These are phyloP conservation scores for Holtermannia corniformis DNA, from an alignment of 768 basidiomycete genomes.

Conservation along the genomic window DNA sequence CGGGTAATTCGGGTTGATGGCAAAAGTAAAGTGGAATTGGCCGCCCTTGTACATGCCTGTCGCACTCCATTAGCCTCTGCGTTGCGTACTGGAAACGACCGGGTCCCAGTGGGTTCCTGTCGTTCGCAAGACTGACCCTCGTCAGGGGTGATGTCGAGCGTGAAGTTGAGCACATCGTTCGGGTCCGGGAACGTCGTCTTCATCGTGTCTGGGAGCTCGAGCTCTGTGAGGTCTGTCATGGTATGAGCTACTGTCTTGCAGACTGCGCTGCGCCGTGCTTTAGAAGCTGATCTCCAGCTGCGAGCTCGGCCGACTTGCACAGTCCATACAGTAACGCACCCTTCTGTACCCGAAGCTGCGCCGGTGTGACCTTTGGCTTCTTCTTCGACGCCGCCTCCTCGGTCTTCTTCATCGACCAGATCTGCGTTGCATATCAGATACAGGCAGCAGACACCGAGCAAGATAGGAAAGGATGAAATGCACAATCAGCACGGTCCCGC, in stretches of 20 bases:
- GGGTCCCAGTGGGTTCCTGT: background rate
- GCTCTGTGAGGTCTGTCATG: constrained; percentile 76
- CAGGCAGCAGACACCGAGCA: background rate
- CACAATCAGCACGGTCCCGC: background rate
- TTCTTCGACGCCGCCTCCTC: constrained; percentile 95
- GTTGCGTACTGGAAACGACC: too few relatives aligned
- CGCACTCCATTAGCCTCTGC: background rate
- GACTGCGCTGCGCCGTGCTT: background rate
- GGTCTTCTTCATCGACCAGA: constrained; percentile 99
- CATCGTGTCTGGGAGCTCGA: constrained; percentile 94
- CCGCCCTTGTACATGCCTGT: constrained; percentile 98
- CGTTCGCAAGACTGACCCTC: constrained; percentile 56
- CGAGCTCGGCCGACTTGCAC: background rate
- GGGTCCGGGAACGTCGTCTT: constrained; percentile 88
- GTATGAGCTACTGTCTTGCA: background rate
- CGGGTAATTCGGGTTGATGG: constrained; percentile 95
- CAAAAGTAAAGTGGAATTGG: constrained; percentile 84
- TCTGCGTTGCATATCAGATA: constrained; percentile 47
- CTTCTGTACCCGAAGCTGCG: constrained; percentile 99
- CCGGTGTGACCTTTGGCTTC: constrained; percentile 96
- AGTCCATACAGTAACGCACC: constrained; percentile 47
- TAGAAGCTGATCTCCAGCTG: background rate
- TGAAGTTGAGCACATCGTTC: constrained; percentile 90
- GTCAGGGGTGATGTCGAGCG: constrained; percentile 88
- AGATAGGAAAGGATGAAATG: constrained; percentile 1